phyloP scores from a whole-genome alignment of 495 filamentous ascomycete species.

The Trichoderma reesei region DNA sequence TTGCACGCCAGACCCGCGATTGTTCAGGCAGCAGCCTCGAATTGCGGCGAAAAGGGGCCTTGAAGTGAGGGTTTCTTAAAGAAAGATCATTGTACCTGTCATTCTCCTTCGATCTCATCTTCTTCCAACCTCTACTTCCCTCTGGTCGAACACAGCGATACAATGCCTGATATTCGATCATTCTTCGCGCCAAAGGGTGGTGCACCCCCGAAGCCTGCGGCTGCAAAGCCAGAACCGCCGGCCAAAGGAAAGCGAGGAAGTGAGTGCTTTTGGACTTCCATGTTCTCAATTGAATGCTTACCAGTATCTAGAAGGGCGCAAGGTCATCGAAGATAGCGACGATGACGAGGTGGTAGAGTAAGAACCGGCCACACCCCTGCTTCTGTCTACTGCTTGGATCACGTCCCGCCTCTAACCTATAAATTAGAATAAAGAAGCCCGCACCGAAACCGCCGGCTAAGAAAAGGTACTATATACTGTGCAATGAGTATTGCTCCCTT shows the following conservation, averaged over 20 bases:
- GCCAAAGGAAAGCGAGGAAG: slow-evolving; percentile 25
- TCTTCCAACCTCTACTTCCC: background rate
- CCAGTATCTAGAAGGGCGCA: slow-evolving; percentile 44
- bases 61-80: too few relatives aligned
- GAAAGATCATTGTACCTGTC: background rate
- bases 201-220: slow-evolving; percentile 30
- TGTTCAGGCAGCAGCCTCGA: background rate
- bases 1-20: background rate
- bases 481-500: background rate
- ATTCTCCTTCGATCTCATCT: background rate
- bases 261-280: slow-evolving; percentile 18
- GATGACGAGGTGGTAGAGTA: slow-evolving; percentile 40
- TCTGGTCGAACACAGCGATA: background rate
- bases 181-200: slow-evolving; percentile 64
- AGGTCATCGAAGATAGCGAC: slow-evolving; percentile 69
- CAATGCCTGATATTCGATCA: slow-evolving; percentile 72
- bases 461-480: slow-evolving; percentile 31
- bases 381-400: background rate
- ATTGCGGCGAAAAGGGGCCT: background rate
- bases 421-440: slow-evolving; percentile 31
- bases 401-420: slow-evolving; percentile 7
- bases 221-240: slow-evolving; percentile 26
- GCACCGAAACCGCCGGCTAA: slow-evolving; percentile 26
- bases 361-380: slow-evolving; percentile 17
- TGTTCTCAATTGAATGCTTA: slow-evolving; percentile 17